Conservation (phyloP, 768 basidiomycete species). For the Leccinum barrowsii region DNA sequence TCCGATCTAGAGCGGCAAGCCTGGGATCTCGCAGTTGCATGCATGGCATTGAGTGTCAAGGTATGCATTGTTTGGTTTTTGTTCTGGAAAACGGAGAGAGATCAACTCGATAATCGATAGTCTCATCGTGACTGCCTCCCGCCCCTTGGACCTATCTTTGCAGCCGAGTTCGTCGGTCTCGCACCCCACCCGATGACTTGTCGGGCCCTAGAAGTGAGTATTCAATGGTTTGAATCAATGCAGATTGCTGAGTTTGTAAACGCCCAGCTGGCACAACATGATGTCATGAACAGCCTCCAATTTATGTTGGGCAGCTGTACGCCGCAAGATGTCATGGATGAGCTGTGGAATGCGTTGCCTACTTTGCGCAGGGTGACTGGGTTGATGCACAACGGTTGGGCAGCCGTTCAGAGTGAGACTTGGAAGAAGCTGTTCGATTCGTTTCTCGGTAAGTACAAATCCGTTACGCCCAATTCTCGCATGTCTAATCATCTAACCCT, state of each 20-base stretch:
- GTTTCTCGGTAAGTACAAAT: constrained; percentile 32
- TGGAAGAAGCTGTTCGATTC: constrained; percentile 51
- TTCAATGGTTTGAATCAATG: background rate
- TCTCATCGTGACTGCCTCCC: constrained; percentile 60
- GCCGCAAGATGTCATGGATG: constrained; percentile 47
- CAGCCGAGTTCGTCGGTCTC: constrained; percentile 47
- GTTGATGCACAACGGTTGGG: constrained; percentile 41
- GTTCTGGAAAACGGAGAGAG: background rate
- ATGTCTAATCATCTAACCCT: background rate
- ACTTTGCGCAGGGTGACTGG: constrained; percentile 42
- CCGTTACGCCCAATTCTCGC: background rate
- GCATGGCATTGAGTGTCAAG: constrained; percentile 61
- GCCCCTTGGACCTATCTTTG: constrained; percentile 51
- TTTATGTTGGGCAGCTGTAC: constrained; percentile 54
- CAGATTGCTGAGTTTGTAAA: background rate
- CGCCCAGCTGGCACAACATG: constrained; percentile 51
- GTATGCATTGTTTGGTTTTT: constrained; percentile 27
- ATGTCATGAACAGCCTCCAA: constrained; percentile 45
- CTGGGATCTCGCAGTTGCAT: constrained; percentile 60
- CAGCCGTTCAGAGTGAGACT: constrained; percentile 38
- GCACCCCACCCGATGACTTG: constrained; percentile 45
- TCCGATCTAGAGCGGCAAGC: constrained; percentile 30
- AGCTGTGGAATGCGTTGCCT: constrained; percentile 55
- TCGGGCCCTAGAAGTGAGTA: constrained; percentile 52
- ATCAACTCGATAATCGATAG: constrained; percentile 29